Evolutionary conservation across 2,329 filamentous ascomycete species (phyloP).

Genomic region (Onygenales sp.): DNA sequence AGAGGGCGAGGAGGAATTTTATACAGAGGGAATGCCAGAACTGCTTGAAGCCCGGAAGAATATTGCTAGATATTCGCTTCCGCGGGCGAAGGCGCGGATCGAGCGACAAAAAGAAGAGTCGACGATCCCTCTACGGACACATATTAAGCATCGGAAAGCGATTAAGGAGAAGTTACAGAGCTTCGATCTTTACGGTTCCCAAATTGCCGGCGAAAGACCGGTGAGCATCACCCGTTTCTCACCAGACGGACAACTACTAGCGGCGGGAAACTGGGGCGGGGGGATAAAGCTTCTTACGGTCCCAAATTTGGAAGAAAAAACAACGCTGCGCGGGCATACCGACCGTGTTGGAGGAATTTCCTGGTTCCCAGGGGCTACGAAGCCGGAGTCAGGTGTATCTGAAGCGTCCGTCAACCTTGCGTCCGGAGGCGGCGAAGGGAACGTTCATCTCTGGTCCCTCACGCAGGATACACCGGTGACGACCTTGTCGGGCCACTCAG

Average conservation of each 20-base stretch:
- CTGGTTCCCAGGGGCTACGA: conserved; percentile 77
- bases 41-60: conserved; percentile 66
- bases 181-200: conserved; percentile 88
- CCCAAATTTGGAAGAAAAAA: conserved; percentile 69
- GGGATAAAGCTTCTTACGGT: conserved; percentile 78
- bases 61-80: conserved; percentile 76
- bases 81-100: conserved; percentile 67
- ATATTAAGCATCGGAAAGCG: conserved; percentile 83
- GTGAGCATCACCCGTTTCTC: conserved; percentile 88
- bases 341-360: conserved; percentile 83
- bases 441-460: conserved; percentile 84
- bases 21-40: conserved; percentile 68
- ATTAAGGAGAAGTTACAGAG: conserved; percentile 73
- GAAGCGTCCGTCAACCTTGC: conserved; percentile 71
- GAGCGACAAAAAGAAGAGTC: conserved; percentile 72
- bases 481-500: conserved; percentile 72
- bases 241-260: conserved; percentile 72
- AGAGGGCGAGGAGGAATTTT: conserved; percentile 88
- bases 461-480: conserved; percentile 75
- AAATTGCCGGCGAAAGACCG: conserved; percentile 82
- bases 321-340: conserved; percentile 70
- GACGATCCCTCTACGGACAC: conserved; percentile 73
- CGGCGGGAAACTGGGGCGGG: conserved; percentile 88
- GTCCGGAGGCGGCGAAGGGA: conserved; percentile 79
- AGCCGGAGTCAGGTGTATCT: conserved; percentile 62